Evolutionary conservation across 495 filamentous ascomycete genomes (phyloP).

Genomic region (Darksidea phi): DNA sequence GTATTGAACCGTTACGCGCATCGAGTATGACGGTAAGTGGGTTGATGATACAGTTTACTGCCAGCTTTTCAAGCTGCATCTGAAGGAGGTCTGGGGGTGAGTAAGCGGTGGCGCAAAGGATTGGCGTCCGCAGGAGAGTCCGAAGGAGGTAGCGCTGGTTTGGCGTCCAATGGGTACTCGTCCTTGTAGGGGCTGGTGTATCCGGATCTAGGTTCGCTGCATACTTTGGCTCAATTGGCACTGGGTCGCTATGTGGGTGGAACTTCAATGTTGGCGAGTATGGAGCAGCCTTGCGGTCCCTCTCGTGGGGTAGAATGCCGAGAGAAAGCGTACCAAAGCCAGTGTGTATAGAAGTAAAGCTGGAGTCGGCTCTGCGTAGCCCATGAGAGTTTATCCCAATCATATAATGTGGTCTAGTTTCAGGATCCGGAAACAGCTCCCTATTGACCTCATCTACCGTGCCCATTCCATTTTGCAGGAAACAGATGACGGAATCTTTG

Average conservation of each 20-base stretch:
- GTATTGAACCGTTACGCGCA: slow-evolving; percentile 70
- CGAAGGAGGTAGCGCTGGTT: slow-evolving; percentile 42
- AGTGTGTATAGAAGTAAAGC: slow-evolving; percentile 64
- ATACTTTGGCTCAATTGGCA: neutral
- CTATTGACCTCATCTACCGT: slow-evolving; percentile 70
- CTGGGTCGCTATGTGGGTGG: neutral
- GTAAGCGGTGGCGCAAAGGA: slow-evolving; percentile 49
- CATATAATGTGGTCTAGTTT: slow-evolving; percentile 69
- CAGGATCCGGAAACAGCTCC: slow-evolving; percentile 63
- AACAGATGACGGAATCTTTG: slow-evolving; percentile 68
- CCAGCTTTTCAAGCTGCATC: slow-evolving; percentile 75
- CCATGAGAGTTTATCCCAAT: slow-evolving; percentile 69
- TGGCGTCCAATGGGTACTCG: slow-evolving; percentile 28
- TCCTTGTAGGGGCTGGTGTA: neutral
- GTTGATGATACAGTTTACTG: slow-evolving; percentile 76
- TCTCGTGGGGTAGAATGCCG: slow-evolving; percentile 49
- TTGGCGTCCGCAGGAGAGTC: slow-evolving; percentile 40
- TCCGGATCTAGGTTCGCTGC: slow-evolving; percentile 18
- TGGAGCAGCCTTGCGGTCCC: slow-evolving; percentile 11
- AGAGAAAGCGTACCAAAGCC: slow-evolving; percentile 62
- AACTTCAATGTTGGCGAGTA: slow-evolving; percentile 6
- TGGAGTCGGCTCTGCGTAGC: slow-evolving; percentile 50
- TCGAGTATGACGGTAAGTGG: slow-evolving; percentile 73
- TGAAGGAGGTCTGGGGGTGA: slow-evolving; percentile 53
- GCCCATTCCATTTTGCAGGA: slow-evolving; percentile 84